These are phyloP conservation scores for Chondrostereum purpureum DNA, from an alignment of 1,284 basidiomycete species.

Conservation along the genomic window DNA sequence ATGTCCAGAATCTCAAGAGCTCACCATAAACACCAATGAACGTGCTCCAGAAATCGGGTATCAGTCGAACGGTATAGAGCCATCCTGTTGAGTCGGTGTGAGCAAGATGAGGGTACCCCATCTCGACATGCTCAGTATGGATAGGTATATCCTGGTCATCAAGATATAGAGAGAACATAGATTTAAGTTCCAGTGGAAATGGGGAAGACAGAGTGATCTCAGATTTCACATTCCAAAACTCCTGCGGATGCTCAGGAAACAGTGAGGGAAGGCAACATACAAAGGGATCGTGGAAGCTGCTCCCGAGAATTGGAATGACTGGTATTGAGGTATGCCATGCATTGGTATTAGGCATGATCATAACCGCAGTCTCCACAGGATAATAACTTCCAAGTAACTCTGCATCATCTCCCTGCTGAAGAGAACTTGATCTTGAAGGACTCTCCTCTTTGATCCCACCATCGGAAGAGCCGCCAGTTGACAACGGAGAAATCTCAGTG, in stretches of 20 bases:
- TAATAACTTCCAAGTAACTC: neutral
- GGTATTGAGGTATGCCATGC: neutral
- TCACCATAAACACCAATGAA: conserved; percentile 22
- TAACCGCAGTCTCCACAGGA: neutral
- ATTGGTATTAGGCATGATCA: neutral
- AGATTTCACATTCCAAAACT: conserved; percentile 16
- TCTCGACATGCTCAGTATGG: conserved; percentile 20
- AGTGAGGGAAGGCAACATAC: neutral
- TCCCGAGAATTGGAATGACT: neutral
- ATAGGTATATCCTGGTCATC: conserved; percentile 18
- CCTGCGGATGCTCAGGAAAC: neutral
- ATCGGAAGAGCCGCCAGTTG: neutral
- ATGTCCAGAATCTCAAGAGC: conserved; percentile 1
- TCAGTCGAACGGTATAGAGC: conserved; percentile 24
- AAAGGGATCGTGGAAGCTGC: neutral
- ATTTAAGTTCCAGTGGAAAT: conserved; percentile 20
- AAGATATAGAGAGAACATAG: conserved; percentile 23
- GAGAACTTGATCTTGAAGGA: neutral
- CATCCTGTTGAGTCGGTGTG: conserved; percentile 21
- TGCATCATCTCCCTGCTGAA: neutral
- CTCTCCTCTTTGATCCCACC: neutral
- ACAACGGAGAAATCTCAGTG: neutral
- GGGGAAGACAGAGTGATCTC: conserved; percentile 23
- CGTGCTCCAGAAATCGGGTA: conserved; percentile 26
- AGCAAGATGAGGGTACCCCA: conserved; percentile 16